These are phyloP conservation scores for Austropuccinia psidii DNA, from an alignment of 1,284 basidiomycete species.

Conservation along the genomic window DNA sequence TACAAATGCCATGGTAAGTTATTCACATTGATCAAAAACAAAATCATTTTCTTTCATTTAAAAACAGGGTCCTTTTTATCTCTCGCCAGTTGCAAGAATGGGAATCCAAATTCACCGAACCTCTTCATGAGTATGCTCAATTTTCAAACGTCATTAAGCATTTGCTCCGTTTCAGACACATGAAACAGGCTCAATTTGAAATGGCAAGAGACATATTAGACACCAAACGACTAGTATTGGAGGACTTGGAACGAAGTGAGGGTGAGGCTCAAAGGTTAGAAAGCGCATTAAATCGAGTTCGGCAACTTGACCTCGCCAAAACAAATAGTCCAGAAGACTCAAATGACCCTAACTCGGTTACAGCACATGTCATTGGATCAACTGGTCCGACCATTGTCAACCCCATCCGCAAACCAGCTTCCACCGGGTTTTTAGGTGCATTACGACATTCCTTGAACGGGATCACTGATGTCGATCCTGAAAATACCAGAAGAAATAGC, in stretches of 20 bases:
- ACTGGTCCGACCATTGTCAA: conserved; percentile 34
- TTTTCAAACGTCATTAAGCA: conserved; percentile 92
- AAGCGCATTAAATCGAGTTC: conserved; percentile 59
- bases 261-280: conserved; percentile 80
- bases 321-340: conserved; percentile 12
- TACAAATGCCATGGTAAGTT: conserved; percentile 69
- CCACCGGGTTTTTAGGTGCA: conserved; percentile 70
- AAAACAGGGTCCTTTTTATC: not conserved
- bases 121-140: conserved; percentile 88
- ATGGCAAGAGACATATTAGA: conserved; percentile 89
- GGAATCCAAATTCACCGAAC: conserved; percentile 89
- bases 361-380: conserved; percentile 32
- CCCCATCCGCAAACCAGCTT: conserved; percentile 36
- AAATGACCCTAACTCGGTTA: not conserved
- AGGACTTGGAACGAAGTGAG: conserved; percentile 86
- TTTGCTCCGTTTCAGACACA: conserved; percentile 85
- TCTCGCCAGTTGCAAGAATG: conserved; percentile 68
- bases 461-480: conserved; percentile 98
- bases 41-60: not conserved
- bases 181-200: conserved; percentile 97
- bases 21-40: not conserved
- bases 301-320: conserved; percentile 39
- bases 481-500: conserved; percentile 80
- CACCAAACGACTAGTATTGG: conserved; percentile 73
- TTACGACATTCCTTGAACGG: conserved; percentile 89